Evolutionary conservation across 1,284 basidiomycete species (phyloP).

Genomic region (Coriolopsis trogii): DNA sequence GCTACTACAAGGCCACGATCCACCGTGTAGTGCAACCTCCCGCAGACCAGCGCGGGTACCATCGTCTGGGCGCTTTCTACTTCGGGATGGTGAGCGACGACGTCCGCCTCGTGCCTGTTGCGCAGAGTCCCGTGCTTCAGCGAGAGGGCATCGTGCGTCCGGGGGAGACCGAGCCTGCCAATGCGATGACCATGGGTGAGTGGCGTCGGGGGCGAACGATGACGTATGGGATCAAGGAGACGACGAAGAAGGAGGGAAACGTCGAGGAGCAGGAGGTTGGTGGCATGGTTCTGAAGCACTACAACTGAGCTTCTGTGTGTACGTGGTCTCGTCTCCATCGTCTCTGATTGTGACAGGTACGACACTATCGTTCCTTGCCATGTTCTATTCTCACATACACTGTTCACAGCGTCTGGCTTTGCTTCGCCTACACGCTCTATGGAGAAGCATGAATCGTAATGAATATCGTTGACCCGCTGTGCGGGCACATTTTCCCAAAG

Average conservation of each 20-base stretch:
- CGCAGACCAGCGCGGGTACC: conserved; percentile 46
- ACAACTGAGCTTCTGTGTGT: conserved; percentile 44
- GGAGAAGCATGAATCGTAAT: too few species aligned
- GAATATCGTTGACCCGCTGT: too few species aligned
- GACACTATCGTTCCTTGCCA: too few species aligned
- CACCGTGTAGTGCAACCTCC: conserved; percentile 48
- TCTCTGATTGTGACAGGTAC: too few species aligned
- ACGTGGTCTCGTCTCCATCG: too few species aligned
- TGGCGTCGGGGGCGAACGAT: conserved; percentile 39
- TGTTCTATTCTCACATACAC: too few species aligned
- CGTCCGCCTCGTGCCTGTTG: conserved; percentile 40
- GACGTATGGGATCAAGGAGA: conserved; percentile 36
- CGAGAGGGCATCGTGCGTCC: conserved; percentile 34
- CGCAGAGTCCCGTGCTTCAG: conserved; percentile 45
- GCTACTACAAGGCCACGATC: conserved; percentile 42
- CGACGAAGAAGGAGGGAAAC: conserved; percentile 37
- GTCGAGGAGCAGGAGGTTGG: conserved; percentile 49
- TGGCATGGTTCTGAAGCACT: conserved; percentile 52
- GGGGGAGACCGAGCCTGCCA: conserved; percentile 33
- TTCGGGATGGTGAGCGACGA: conserved; percentile 36
- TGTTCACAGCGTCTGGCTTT: too few species aligned
- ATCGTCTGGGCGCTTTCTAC: conserved; percentile 55
- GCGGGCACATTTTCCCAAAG: too few species aligned
- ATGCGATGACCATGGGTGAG: conserved; percentile 39
- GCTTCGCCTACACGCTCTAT: too few species aligned